Conservation (phyloP, 805 yeast genomes). For the Yarrowia sp. region DNA sequence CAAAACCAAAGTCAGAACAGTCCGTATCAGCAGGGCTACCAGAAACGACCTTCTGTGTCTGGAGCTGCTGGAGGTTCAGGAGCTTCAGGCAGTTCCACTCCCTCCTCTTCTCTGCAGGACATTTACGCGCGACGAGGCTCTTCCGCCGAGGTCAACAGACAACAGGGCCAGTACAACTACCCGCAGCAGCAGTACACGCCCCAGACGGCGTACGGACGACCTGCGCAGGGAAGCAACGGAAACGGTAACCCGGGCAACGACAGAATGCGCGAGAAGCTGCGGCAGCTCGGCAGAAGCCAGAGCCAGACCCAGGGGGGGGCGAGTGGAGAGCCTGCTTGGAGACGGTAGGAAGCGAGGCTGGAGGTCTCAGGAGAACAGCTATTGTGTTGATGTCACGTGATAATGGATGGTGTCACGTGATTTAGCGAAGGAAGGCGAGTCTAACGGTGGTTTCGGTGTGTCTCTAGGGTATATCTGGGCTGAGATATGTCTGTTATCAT, state of each 20-base stretch:
- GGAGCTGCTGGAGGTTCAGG: too few species aligned
- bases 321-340: neutral
- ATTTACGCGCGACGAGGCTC: conserved; percentile 17
- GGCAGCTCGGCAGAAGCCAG: conserved; percentile 6
- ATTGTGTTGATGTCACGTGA: too few species aligned
- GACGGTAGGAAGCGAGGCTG: neutral
- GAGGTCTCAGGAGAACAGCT: too few species aligned
- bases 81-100: too few species aligned
- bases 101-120: conserved; percentile 9
- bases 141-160: neutral
- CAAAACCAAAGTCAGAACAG: neutral
- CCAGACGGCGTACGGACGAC: conserved; percentile 2
- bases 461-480: too few species aligned
- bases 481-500: too few species aligned
- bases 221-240: neutral
- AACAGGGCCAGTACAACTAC: neutral
- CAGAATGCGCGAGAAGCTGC: conserved; percentile 14
- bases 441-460: too few species aligned
- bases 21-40: neutral
- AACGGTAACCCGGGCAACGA: neutral
- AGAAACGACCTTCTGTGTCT: neutral
- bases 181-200: conserved; percentile 23
- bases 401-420: too few species aligned
- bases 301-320: neutral
- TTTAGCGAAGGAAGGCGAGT: too few species aligned